Conservation (phyloP, 2,329 filamentous ascomycete genomes). For the Neofusicoccum ribis region DNA sequence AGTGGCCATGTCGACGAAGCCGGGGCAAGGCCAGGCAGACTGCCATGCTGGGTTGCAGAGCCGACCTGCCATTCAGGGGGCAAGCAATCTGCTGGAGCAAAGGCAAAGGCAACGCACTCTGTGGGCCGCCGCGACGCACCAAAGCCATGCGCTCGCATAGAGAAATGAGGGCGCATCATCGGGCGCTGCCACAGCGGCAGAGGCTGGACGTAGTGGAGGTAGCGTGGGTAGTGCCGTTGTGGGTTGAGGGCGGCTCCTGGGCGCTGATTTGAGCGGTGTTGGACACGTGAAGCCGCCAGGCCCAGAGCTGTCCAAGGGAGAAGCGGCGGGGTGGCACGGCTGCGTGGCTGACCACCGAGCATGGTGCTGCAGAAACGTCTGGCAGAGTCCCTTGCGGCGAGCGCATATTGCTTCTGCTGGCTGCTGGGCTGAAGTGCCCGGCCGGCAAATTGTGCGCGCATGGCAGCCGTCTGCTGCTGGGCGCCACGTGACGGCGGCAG, state of each 20-base stretch:
- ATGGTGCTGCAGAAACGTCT: slow-evolving; percentile 13
- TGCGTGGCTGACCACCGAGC: slow-evolving; percentile 8
- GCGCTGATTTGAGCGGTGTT: slow-evolving; percentile 8
- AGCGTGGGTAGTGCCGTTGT: background rate
- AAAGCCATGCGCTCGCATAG: slow-evolving; percentile 1
- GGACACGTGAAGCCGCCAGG: background rate
- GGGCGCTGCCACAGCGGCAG: slow-evolving; percentile 1
- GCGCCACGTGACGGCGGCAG: background rate
- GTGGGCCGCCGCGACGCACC: background rate
- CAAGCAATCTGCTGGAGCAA: background rate
- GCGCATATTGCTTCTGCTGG: background rate
- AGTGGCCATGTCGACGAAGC: background rate
- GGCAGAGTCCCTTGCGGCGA: background rate
- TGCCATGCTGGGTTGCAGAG: background rate
- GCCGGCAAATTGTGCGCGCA: background rate
- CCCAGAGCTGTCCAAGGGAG: background rate
- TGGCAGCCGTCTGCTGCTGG: no score
- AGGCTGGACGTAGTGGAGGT: background rate
- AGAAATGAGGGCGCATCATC: slow-evolving; percentile 11
- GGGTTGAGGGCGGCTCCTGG: background rate
- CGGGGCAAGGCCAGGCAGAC: background rate
- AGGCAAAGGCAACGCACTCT: background rate
- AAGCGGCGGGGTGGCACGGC: background rate
- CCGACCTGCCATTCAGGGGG: background rate
- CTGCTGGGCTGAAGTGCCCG: background rate